Base-by-base conservation (phyloP, 768 basidiomycete genomes). In the Lactifluus volemus region DNA sequence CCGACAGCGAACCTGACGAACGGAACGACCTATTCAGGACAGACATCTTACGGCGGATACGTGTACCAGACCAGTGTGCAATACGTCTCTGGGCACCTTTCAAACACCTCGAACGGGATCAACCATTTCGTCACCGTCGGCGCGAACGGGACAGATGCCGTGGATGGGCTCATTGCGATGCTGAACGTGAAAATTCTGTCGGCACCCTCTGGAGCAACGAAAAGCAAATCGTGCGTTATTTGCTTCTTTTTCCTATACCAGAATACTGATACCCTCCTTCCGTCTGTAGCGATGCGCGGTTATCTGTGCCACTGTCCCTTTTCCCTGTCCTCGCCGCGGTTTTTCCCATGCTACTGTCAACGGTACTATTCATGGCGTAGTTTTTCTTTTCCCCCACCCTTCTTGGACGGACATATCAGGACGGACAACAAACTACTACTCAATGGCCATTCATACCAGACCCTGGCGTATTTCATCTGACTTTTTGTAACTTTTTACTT, bases 121-220 rank as follows among this genome's bases (percentile, higher is more conserved):
- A 92, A 90, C 69, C 89, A 92, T 70, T 79, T 78, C 65, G 41
- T 72, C 7, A 75, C 73, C 8, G 89, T 91, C 5, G 75, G 69
- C 11, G 70, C 77, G 6, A 71, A 79, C 55, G 73, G 77, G n/a
- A 70, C 73, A n/a, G 83, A 80, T 63, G 82, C 90, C 2, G 77
- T 84, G 1, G 95, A 98, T 69, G 95, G 94, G 1, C 74, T 92
- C 11, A 87, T 95, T 4, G 91, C 89, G 0, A 75, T 97, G 1
- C 65, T 95, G 65, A 83, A 83, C 1, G 85, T 94, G 50, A 81
- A 79, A 67, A 84, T 96, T 45, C 78, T 81, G 1, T 67, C 59
- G 30, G 58, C 57, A 41, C 80, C 80, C 3, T 48, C 55, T 8
- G 14, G n/a, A 19, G 36, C 59, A 25, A 15, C 53, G 14, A 29